phyloP scores from a whole-genome alignment of 2,329 filamentous ascomycete species.

The Camptophora hylomeconis region DNA sequence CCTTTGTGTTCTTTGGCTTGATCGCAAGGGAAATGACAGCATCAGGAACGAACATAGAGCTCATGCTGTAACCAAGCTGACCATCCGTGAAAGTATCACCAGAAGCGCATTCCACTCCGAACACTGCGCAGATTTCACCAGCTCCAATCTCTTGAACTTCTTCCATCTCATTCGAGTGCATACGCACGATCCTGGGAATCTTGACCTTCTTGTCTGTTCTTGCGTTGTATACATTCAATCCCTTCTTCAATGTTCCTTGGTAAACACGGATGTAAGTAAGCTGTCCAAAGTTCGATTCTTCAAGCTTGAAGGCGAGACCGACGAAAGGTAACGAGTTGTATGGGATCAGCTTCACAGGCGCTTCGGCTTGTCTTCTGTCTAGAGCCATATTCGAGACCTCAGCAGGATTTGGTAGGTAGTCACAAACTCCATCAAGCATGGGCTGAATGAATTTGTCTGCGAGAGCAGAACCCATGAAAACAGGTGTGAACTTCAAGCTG shows the following conservation, averaged over 20 bases:
- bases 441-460: slow-evolving; percentile 92
- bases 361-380: slow-evolving; percentile 66
- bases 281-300: slow-evolving; percentile 97
- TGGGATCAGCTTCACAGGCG: slow-evolving; percentile 72
- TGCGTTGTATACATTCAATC: slow-evolving; percentile 83
- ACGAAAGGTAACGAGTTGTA: slow-evolving; percentile 93
- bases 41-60: slow-evolving; percentile 92
- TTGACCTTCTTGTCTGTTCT: slow-evolving; percentile 92
- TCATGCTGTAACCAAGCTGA: slow-evolving; percentile 83
- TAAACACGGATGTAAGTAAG: slow-evolving; percentile 98
- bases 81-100: slow-evolving; percentile 98
- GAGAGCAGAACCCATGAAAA: slow-evolving; percentile 90
- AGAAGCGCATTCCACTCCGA: slow-evolving; percentile 93
- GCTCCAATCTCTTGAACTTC: slow-evolving; percentile 85
- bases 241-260: slow-evolving; percentile 81
- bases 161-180: slow-evolving; percentile 99
- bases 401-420: slow-evolving; percentile 84
- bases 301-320: slow-evolving; percentile 93
- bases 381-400: slow-evolving; percentile 84
- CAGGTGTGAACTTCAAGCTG: slow-evolving; percentile 75
- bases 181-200: slow-evolving; percentile 91
- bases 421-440: slow-evolving; percentile 91
- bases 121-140: slow-evolving; percentile 96
- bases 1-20: slow-evolving; percentile 85
- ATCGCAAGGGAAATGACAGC: slow-evolving; percentile 97